Evolutionary conservation across 2,329 filamentous ascomycete genomes (phyloP).

Genomic region (Endoconidiophora laricicola): DNA sequence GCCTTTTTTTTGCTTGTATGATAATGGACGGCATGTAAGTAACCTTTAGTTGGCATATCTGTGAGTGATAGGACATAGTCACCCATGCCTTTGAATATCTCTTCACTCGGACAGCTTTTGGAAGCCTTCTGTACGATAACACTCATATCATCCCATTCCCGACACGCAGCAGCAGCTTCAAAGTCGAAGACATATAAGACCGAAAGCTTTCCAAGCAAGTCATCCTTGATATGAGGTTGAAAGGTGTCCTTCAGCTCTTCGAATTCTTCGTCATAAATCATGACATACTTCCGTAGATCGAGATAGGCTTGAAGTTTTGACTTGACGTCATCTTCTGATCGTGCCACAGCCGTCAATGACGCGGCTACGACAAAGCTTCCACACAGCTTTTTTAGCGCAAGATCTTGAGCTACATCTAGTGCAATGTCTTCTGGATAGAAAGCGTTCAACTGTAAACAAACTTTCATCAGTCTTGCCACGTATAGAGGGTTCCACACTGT

Average conservation of each 20-base stretch:
- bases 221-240: slow-evolving; percentile 18
- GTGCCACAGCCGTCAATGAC: slow-evolving; percentile 33
- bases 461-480: slow-evolving; percentile 38
- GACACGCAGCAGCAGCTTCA: slow-evolving; percentile 52
- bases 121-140: slow-evolving; percentile 39
- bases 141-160: slow-evolving; percentile 49
- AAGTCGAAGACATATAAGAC: slow-evolving; percentile 62
- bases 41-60: slow-evolving; percentile 34
- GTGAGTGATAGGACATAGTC: slow-evolving; percentile 42
- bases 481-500: slow-evolving; percentile 35
- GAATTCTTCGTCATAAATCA: slow-evolving; percentile 32
- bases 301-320: slow-evolving; percentile 44
- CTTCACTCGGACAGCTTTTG: slow-evolving; percentile 24
- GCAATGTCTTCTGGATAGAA: slow-evolving; percentile 33
- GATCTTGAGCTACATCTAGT: slow-evolving; percentile 26
- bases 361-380: slow-evolving; percentile 52
- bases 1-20: too few relatives aligned
- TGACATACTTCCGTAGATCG: slow-evolving; percentile 41
- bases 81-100: slow-evolving; percentile 44
- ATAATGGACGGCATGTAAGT: slow-evolving; percentile 6
- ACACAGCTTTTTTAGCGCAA: slow-evolving; percentile 44
- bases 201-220: slow-evolving; percentile 45
- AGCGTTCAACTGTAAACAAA: slow-evolving; percentile 35
- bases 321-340: slow-evolving; percentile 31
- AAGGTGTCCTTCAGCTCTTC: slow-evolving; percentile 8